A percentile compares a stretch with the other conserved stretches of the same genome.
Conservation (phyloP, 768 basidiomycete genomes). For the Strobilomyces echinocephalus region DNA sequence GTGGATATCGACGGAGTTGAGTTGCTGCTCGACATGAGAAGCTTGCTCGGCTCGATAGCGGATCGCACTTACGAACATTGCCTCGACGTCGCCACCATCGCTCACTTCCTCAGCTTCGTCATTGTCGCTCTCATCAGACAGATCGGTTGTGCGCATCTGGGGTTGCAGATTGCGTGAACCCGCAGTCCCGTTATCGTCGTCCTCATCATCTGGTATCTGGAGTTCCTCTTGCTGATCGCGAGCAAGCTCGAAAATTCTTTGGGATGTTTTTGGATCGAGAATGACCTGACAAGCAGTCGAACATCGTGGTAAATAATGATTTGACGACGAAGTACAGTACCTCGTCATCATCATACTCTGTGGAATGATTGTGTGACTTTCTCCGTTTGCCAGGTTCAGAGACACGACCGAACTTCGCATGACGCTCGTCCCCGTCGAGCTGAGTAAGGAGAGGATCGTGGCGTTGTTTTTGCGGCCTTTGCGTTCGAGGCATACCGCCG, state of each 20-base stretch:
- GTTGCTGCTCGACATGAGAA: constrained; percentile 49
- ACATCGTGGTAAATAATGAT: not conserved
- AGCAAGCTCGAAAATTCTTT: constrained; percentile 88
- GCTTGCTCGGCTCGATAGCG: constrained; percentile 1
- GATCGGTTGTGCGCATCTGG: constrained; percentile 31
- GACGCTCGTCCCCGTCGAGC: constrained; percentile 70
- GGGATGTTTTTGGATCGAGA: constrained; percentile 77
- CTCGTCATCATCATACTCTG: constrained; percentile 56
- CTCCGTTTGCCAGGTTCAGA: constrained; percentile 72
- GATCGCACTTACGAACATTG: constrained; percentile 49
- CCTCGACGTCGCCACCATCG: constrained; percentile 44
- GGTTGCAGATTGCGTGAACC: constrained; percentile 26
- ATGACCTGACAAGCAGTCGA: constrained; percentile 43
- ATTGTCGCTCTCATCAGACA: constrained; percentile 55
- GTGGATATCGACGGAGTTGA: constrained; percentile 86
- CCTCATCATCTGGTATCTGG: constrained; percentile 56
- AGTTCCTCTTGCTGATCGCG: constrained; percentile 90
- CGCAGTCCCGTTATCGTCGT: constrained; percentile 33
- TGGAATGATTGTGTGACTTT: constrained; percentile 46
- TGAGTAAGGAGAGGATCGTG: constrained; percentile 89
- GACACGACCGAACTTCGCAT: constrained; percentile 74
- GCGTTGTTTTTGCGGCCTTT: constrained; percentile 53
- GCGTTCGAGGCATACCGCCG: constrained; percentile 57
- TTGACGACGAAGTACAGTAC: constrained; percentile 42
- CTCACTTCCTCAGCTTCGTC: constrained; percentile 22